phyloP scores from a whole-genome alignment of 805 yeast genomes.

The Teunomyces panamensis region DNA sequence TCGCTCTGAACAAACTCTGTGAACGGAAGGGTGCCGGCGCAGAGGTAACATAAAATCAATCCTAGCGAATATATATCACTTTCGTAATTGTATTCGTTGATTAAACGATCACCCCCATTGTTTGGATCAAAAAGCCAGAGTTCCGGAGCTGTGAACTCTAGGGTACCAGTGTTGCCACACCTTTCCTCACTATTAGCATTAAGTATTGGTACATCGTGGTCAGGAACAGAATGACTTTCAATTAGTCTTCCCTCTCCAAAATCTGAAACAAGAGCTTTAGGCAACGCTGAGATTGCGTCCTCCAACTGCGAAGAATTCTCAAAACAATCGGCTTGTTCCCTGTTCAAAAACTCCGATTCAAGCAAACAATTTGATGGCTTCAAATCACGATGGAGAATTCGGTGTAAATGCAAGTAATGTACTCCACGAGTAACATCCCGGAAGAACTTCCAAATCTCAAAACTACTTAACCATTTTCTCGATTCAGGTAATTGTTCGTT shows the following conservation, averaged over 20 bases:
- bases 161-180: constrained; percentile 83
- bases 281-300: constrained; percentile 35
- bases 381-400: constrained; percentile 82
- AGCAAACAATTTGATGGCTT: constrained; percentile 87
- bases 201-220: background rate
- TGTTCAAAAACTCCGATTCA: constrained; percentile 27
- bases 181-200: constrained; percentile 42
- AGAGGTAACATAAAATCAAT: constrained; percentile 71
- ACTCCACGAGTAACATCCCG: constrained; percentile 70
- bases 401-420: constrained; percentile 64
- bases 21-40: constrained; percentile 70
- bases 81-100: constrained; percentile 60
- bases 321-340: background rate
- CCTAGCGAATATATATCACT: constrained; percentile 85
- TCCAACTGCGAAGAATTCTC: constrained; percentile 10
- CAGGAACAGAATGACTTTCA: constrained; percentile 40
- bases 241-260: constrained; percentile 85
- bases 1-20: constrained; percentile 15
- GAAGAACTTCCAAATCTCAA: constrained; percentile 68
- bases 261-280: constrained; percentile 78
- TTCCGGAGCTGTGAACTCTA: constrained; percentile 89
- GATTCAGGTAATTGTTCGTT: background rate
- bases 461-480: constrained; percentile 41
- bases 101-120: constrained; percentile 33
- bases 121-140: constrained; percentile 40